A percentile compares a stretch with the other conserved stretches of the same genome.
Evolutionary conservation across 306 rosid species (phyloP).

Genomic region (Bauhinia variegata): DNA sequence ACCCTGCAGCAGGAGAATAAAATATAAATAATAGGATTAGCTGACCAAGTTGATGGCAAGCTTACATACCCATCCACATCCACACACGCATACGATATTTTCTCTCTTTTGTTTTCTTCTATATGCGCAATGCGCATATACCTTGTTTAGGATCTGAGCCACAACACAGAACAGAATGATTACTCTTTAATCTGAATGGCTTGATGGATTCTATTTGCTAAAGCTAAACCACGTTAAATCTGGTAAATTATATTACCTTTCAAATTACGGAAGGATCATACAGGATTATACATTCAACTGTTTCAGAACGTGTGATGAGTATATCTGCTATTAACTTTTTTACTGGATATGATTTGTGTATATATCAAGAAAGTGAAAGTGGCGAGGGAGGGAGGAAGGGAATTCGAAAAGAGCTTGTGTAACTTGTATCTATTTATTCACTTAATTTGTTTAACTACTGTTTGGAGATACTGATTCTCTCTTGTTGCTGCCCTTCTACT

Average conservation of each 20-base stretch:
- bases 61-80: too few relatives aligned
- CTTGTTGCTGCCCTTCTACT: constrained; percentile 42
- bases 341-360: constrained; percentile 1
- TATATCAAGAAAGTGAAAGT: constrained; percentile 5
- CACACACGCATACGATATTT: not conserved
- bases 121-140: too few relatives aligned
- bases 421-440: constrained; percentile 16
- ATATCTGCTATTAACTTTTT: too few relatives aligned
- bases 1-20: constrained; percentile 44
- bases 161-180: constrained; percentile 19
- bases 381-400: not conserved
- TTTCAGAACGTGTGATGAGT: not conserved
- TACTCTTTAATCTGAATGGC: constrained; percentile 4
- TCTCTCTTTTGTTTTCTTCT: not conserved
- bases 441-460: constrained; percentile 22
- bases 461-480: constrained; percentile 59
- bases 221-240: constrained; percentile 19
- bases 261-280: not conserved
- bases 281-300: constrained; percentile 10
- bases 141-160: constrained; percentile 36
- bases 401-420: not conserved
- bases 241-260: not conserved
- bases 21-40: constrained; percentile 29
- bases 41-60: constrained; percentile 22
- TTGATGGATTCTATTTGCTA: constrained; percentile 28